Base-by-base conservation (phyloP, 768 basidiomycete genomes). In the Leucogyrophana mollusca region DNA sequence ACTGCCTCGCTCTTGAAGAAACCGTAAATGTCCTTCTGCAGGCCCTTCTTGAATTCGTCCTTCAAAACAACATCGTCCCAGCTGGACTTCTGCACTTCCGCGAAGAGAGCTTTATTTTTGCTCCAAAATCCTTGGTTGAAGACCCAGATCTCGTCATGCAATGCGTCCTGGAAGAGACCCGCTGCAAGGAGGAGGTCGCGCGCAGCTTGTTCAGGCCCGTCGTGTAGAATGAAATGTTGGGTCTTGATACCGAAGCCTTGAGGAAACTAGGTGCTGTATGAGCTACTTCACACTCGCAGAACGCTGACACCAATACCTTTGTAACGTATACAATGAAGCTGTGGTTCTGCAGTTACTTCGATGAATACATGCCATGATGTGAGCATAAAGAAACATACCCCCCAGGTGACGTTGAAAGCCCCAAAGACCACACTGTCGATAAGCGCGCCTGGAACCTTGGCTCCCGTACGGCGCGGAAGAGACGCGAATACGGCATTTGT, bases 11-110 rank as follows among this genome's bases (percentile, higher is more conserved):
- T 84, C n/a, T 75, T 70, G 62, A 90, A 91, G 71, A 94, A 94
- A 0, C 85, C 86, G 24, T 79, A 76, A 8, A 92, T 71, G 38
- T 93, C 91, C 55, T 87, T 83, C 65, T 83, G 76, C 18, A 94
- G 50, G 2, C 71, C 67, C 25, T 67, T 67, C 69, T 93, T 93
- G 69, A 83, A 85, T 5, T 73, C 71, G 0, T 81, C 76, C 49
- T 84, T 82, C 49, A 90, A 73, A 42, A 90, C 80, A 25, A 91
- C 79, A 49, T 88, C 83, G 21, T 80, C 71, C 88, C 88, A 91
- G 56, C 80, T 70, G 1, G 83, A 83, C 52, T 77, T 76, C 58
- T 84, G 80, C 16, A 85, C 62, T 51, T 79, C 76, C 3, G 49
- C 38, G 85, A 85, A 91, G 11, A 91, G 74, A 0, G 54, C 55